Evolutionary conservation across 768 basidiomycete species (phyloP).

Genomic region (Cantharellus cinnabarinus): DNA sequence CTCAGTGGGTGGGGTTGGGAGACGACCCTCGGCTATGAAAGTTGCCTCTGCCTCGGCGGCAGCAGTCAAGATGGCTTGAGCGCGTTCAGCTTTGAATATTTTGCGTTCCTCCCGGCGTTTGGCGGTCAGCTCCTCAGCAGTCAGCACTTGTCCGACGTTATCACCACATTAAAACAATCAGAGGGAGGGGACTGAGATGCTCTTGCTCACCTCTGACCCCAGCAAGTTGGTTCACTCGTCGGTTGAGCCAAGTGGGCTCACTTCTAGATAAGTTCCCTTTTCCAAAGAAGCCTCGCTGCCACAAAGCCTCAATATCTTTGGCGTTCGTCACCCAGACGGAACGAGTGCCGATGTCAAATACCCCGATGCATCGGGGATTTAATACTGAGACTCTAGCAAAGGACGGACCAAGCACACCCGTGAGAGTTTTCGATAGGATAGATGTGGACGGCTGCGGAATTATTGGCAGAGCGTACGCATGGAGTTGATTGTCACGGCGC

Average conservation of each 20-base stretch:
- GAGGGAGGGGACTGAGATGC: neutral
- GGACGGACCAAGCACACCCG: neutral
- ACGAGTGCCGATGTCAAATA: slow-evolving; percentile 59
- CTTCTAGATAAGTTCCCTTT: slow-evolving; percentile 89
- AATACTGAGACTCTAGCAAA: slow-evolving; percentile 6
- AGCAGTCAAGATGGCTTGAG: slow-evolving; percentile 64
- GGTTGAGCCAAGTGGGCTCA: slow-evolving; percentile 80
- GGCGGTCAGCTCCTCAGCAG: slow-evolving; percentile 82
- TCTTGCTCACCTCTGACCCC: slow-evolving; percentile 31
- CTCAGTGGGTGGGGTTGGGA: slow-evolving; percentile 2
- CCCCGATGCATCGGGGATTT: slow-evolving; percentile 56
- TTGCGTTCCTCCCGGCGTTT: slow-evolving; percentile 71
- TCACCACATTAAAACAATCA: neutral
- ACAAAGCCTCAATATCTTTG: slow-evolving; percentile 48
- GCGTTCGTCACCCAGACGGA: slow-evolving; percentile 67
- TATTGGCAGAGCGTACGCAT: slow-evolving; percentile 50
- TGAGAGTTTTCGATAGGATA: neutral
- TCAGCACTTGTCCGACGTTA: slow-evolving; percentile 29
- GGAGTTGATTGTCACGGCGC: slow-evolving; percentile 30
- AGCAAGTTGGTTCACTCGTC: slow-evolving; percentile 47
- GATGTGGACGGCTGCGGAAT: slow-evolving; percentile 14
- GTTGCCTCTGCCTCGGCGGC: slow-evolving; percentile 60
- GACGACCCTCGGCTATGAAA: slow-evolving; percentile 42
- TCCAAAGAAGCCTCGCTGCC: slow-evolving; percentile 88
- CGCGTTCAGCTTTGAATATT: slow-evolving; percentile 86